Evolutionary conservation across 1,139 yeast species (phyloP), one percentile per base, ranked within the genome.

Genomic region (Pichia sp.): DNA sequence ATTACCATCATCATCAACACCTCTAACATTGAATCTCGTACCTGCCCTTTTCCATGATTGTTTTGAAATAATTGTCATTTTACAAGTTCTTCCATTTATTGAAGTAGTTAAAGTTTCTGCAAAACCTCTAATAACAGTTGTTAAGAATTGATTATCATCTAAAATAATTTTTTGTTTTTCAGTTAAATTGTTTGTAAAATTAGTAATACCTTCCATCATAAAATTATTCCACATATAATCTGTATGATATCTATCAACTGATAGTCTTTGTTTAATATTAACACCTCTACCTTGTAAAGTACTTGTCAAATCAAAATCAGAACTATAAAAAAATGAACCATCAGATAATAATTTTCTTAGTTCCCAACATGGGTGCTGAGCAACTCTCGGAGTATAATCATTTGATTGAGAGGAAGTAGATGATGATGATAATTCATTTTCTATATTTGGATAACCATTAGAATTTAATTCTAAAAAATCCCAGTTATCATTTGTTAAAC

Each of bases 21-120:
- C 99, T 57, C 99, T 71, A 1, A 95, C 92, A 60, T 87, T 87
- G 64, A 79, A 92, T 51, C 98, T 72, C 0, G 98, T 92, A 3
- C 99, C 99, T 1, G 98, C 97, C 50, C 97, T 71, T 63, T 82
- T 81, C 87, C 97, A 92, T 12, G 95, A 85, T 63, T 92, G 97
- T 55, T 94, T 82, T 2, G 97, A 89, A 23, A 94, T 79, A 30
- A 92, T 75, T 0, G 97, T 84, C 48, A 92, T 66, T 4, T 76
- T 65, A n/a, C 83, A 85, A 37, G 70, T 70, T 23, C 70, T 62
- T 28, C 71, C 65, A 40, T 76, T 76, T 25, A 87, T 60, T 22
- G 68, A 65, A 0, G 84, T 73, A 11, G 69, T 65, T 37, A 73
- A 66, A 0, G 97, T 86, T 52, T 85, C 85, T 0, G 97, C 96